Percentiles rank a stretch among this genome's conserved stretches.
These are phyloP conservation scores for Solanum hybrid DNA, from an alignment of 305 asterid species.

Conservation along the genomic window DNA sequence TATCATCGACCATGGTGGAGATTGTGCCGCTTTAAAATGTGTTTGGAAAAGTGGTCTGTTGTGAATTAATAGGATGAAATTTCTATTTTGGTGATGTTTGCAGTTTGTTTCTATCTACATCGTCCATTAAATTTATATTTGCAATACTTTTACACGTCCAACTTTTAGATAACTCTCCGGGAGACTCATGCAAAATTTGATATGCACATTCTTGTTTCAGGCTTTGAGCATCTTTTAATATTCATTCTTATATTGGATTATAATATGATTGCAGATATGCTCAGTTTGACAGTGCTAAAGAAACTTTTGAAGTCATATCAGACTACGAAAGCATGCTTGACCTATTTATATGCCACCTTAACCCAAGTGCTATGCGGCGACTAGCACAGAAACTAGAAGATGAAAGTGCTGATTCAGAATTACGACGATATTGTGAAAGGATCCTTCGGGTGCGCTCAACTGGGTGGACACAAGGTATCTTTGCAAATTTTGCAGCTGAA, in stretches of 20 bases:
- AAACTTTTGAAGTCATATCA: conserved; percentile 91
- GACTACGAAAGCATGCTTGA: conserved; percentile 98
- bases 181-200: background rate
- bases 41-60: background rate
- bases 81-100: background rate
- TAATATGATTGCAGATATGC: conserved; percentile 68
- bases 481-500: conserved; percentile 98
- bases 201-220: background rate
- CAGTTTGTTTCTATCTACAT: background rate
- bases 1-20: background rate
- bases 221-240: background rate
- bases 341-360: conserved; percentile 96
- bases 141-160: background rate
- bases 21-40: background rate
- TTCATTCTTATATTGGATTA: background rate
- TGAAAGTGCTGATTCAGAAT: conserved; percentile 78
- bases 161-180: background rate
- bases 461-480: conserved; percentile 99
- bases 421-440: conserved; percentile 95
- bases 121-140: background rate
- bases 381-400: conserved; percentile 96
- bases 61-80: background rate
- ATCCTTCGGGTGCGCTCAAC: conserved; percentile 91
- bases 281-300: conserved; percentile 96
- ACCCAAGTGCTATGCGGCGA: conserved; percentile 98